Percentiles rank a stretch among this genome's conserved stretches.
Conservation (phyloP, 768 basidiomycete species). For the Hortiboletus flavorubellus region DNA sequence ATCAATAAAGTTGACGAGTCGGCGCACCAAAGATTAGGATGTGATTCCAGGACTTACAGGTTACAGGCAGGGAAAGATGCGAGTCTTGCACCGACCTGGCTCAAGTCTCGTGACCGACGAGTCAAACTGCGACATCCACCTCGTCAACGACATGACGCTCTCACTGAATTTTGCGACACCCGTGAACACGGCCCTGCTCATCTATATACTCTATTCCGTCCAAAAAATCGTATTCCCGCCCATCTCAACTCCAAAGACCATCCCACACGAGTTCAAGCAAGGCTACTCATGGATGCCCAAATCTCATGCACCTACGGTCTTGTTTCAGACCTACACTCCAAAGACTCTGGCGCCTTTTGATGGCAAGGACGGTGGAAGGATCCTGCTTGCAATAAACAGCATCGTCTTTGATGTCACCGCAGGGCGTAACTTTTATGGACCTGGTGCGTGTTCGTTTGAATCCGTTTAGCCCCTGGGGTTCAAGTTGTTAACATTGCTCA, state of each 20-base stretch:
- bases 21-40: too few relatives aligned
- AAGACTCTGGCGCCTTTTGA: conserved; percentile 67
- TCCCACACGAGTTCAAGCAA: conserved; percentile 71
- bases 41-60: too few relatives aligned
- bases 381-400: conserved; percentile 82
- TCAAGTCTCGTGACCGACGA: conserved; percentile 22
- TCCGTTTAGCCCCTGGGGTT: neutral
- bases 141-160: conserved; percentile 28
- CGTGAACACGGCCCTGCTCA: conserved; percentile 71
- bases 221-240: conserved; percentile 73
- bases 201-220: conserved; percentile 76
- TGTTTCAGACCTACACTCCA: conserved; percentile 79
- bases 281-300: conserved; percentile 94
- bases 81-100: too few relatives aligned
- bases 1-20: neutral
- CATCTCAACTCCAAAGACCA: conserved; percentile 42
- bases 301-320: conserved; percentile 69
- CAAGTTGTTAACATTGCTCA: conserved; percentile 29
- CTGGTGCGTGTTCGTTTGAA: conserved; percentile 52
- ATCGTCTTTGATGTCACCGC: conserved; percentile 91
- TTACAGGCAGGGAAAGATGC: too few relatives aligned
- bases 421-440: conserved; percentile 92
- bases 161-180: conserved; percentile 62
- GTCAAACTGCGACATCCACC: conserved; percentile 4
- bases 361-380: conserved; percentile 62